Base-by-base conservation (phyloP, 2,329 filamentous ascomycete species). In the Talaromyces albobiverticillius region DNA sequence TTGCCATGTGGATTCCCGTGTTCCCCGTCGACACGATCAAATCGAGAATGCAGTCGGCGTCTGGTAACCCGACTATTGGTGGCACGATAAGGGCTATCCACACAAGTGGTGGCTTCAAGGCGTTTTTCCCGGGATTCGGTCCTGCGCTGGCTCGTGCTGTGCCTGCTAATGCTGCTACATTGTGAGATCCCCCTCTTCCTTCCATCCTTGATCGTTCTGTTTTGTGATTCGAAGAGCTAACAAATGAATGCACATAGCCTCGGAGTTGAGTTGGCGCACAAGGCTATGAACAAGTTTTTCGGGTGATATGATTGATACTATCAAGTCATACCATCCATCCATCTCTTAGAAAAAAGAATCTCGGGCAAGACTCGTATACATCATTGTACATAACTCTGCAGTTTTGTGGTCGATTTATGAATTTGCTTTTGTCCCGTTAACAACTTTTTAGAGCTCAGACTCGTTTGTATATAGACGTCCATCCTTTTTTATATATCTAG, bases 1-100 rank as follows among this genome's bases (percentile, higher is more conserved):
- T 99, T 23, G 94, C 94, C 59, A 99, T 99, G 94, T 99, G 94
- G 94, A 94, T 96, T 62, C 92, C 94, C 51, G 92, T 99, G 40
- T 99, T 99, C 82, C 94, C 94, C 20, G 82, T 99, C 60, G 94
- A 99, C 68, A 99, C 94, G 0, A 86, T 99, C 76, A 99, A 99
- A 83, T 92, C 87, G 60, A 81, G 92, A 34, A 76, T 99, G 69
- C 94, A 99, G 80, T 95, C 90, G 41, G 90, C 90, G 40, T 89
- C 94, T 67, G 91, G 90, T 46, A 87, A 87, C 62, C 86, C 91
- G 47, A 90, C 88, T 0, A 84, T 99, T 49, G 82, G 85, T 14
- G 86, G 88, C 7, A 90, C 94, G 29, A 83, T 99, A 49, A 81
- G 83, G 60, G 84, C 90, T 52, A 79, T 99, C n/a, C 96, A 96